These are phyloP conservation scores for Ceratocystis huliohia DNA, from an alignment of 2,329 filamentous ascomycete species.

Conservation along the genomic window DNA sequence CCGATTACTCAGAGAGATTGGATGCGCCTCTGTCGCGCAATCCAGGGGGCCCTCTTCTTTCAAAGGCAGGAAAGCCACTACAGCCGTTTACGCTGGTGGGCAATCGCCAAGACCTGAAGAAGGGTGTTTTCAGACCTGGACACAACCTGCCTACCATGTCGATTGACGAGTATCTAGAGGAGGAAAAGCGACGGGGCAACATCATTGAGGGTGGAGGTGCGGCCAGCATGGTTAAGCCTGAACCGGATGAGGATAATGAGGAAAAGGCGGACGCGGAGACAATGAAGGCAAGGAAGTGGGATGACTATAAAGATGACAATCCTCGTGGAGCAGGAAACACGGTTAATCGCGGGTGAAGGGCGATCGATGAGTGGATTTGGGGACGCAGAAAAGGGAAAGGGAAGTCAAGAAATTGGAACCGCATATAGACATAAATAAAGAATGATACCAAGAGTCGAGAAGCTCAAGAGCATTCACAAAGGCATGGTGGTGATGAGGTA, in stretches of 20 bases:
- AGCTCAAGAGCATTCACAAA: neutral
- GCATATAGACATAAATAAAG: conserved; percentile 8
- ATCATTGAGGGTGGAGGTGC: conserved; percentile 87
- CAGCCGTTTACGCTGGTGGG: conserved; percentile 81
- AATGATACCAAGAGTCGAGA: neutral
- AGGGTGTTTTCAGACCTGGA: conserved; percentile 76
- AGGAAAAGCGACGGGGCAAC: conserved; percentile 70
- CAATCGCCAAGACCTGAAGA: conserved; percentile 59
- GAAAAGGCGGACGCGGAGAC: conserved; percentile 82
- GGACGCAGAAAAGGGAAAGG: no score
- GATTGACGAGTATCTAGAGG: conserved; percentile 93
- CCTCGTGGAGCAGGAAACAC: conserved; percentile 75
- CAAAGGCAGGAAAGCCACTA: conserved; percentile 67
- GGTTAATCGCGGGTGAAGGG: conserved; percentile 53
- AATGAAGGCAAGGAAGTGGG: conserved; percentile 88
- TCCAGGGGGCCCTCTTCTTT: conserved; percentile 58
- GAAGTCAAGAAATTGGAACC: neutral
- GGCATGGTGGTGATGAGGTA: neutral
- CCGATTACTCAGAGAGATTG: conserved; percentile 58
- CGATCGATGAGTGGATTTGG: neutral
- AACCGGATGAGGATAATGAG: conserved; percentile 79
- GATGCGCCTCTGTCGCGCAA: conserved; percentile 50
- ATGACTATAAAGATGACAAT: conserved; percentile 85
- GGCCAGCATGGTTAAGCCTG: conserved; percentile 51
- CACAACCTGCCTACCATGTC: conserved; percentile 95